Evolutionary conservation across 371 early-diverging fungal species (phyloP).

Genomic region (Cokeromyces recurvatus): DNA sequence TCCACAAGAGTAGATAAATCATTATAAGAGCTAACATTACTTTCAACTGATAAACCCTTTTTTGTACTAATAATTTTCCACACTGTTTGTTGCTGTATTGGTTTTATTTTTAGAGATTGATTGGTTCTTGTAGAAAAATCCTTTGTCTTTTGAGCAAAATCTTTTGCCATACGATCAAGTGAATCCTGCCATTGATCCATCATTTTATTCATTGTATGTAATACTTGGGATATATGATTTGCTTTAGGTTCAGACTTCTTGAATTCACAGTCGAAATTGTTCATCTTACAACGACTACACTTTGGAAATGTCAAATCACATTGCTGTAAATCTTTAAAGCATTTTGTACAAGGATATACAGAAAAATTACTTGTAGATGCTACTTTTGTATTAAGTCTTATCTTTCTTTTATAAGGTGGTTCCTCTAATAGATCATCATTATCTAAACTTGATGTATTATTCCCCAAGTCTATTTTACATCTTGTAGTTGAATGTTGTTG

Average conservation of each 20-base stretch:
- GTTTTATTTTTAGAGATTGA: constrained; percentile 8
- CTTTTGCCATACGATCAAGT: constrained; percentile 25
- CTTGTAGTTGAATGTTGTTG: constrained; percentile 11
- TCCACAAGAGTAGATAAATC: constrained; percentile 27
- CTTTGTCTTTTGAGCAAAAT: constrained; percentile 21
- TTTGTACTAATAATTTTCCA: constrained; percentile 27
- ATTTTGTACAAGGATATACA: constrained; percentile 40
- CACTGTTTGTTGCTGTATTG: constrained; percentile 11
- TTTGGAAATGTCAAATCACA: constrained; percentile 34
- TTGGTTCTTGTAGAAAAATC: constrained; percentile 12
- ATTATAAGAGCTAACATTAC: constrained; percentile 31
- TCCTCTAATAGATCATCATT: constrained; percentile 5
- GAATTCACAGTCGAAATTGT: constrained; percentile 28
- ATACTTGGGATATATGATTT: constrained; percentile 32
- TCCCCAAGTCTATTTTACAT: constrained; percentile 1
- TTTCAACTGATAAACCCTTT: constrained; percentile 29
- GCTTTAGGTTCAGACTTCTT: constrained; percentile 35
- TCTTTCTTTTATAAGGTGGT: background rate
- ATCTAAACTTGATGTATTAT: constrained; percentile 1
- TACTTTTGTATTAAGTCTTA: constrained; percentile 6
- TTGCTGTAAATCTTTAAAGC: constrained; percentile 36
- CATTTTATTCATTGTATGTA: constrained; percentile 35
- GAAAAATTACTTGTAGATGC: constrained; percentile 23
- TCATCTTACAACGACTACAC: constrained; percentile 30
- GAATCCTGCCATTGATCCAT: constrained; percentile 38